Evolutionary conservation across 2,329 filamentous ascomycete genomes (phyloP), one percentile per base, ranked within the genome.

Genomic region (Westerdykella aurantiaca): DNA sequence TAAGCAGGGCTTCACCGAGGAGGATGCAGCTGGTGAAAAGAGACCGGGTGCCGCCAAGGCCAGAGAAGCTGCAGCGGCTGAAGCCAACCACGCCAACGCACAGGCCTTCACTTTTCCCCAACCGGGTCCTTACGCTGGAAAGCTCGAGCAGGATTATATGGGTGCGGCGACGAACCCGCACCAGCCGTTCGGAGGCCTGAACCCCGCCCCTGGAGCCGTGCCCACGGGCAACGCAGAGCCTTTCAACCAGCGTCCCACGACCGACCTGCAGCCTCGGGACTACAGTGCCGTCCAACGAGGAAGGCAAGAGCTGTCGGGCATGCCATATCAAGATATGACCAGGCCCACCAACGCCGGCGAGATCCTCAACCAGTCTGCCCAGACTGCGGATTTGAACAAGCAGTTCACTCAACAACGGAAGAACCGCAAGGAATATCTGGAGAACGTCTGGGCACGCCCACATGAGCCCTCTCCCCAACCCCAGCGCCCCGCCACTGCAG

Each of bases 1-100:
- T 38, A 98, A 97, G 70, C 93, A 98, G 69, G 93, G 93, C 10
- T 98, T 98, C 64, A 98, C 93, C 1, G 93, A 98, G 66, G 89
- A 94, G 50, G 93, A 98, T 67, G 77, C 90, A 40, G 93, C 93
- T 4, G 93, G 93, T 34, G 93, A 98, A 71, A 97, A 98, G 74
- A 79, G 93, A 51, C 93, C 93, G 5, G 93, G 93, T 42, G 90
- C 87, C 33, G 83, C 88, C 46, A 95, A 94, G 72, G 86, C 86
- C 48, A 79, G 91, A 60, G 88, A 95, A 71, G 85, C 86, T 35
- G 81, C 85, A 11, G 83, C 85, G 42, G 85, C 86, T 41, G 72
- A 82, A 57, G 76, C 78, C 25, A 74, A 68, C 50, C 72, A 73
- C 46, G 76, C 77, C 60, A 80, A 74, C 55, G 80, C 79, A 39